Evolutionary conservation across 2,329 filamentous ascomycete species (phyloP).

Genomic region (Fusarium subglutinans): DNA sequence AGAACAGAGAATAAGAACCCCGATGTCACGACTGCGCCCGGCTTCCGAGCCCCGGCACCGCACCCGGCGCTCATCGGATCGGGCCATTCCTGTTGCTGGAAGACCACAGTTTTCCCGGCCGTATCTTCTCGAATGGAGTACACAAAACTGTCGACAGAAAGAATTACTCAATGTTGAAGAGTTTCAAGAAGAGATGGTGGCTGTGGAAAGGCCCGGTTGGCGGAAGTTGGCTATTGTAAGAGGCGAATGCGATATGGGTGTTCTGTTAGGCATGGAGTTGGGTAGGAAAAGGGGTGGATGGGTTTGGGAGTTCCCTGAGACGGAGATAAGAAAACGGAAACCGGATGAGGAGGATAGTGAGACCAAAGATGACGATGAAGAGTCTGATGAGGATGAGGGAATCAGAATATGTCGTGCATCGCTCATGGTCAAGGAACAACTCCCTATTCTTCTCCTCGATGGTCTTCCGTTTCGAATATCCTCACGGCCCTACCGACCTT

Average conservation of each 20-base stretch:
- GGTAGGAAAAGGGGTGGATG: conserved; percentile 25
- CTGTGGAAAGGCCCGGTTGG: conserved; percentile 33
- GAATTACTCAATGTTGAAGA: conserved; percentile 24
- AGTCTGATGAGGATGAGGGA: conserved; percentile 11
- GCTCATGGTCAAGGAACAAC: conserved; percentile 25
- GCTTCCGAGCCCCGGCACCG: conserved; percentile 31
- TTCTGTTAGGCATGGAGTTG: conserved; percentile 28
- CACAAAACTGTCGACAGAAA: conserved; percentile 33
- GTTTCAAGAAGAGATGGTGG: conserved; percentile 28
- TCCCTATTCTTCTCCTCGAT: conserved; percentile 38
- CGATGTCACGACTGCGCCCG: conserved; percentile 32
- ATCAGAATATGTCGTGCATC: conserved; percentile 39
- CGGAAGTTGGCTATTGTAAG: conserved; percentile 35
- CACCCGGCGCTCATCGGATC: conserved; percentile 35
- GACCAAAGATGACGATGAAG: neutral
- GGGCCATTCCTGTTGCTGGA: conserved; percentile 13
- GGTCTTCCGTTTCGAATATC: conserved; percentile 25
- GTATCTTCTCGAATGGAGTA: conserved; percentile 41
- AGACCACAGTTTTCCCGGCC: conserved; percentile 19
- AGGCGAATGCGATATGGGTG: conserved; percentile 34
- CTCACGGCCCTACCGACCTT: neutral
- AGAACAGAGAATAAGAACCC: neutral
- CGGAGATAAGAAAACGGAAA: conserved; percentile 2
- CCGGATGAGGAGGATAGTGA: neutral
- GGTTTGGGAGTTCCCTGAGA: conserved; percentile 41